Percentiles rank a stretch among this genome's conserved stretches.
These are phyloP conservation scores for Bisporella sp. DNA, from an alignment of 2,329 filamentous ascomycete genomes.

Conservation along the genomic window DNA sequence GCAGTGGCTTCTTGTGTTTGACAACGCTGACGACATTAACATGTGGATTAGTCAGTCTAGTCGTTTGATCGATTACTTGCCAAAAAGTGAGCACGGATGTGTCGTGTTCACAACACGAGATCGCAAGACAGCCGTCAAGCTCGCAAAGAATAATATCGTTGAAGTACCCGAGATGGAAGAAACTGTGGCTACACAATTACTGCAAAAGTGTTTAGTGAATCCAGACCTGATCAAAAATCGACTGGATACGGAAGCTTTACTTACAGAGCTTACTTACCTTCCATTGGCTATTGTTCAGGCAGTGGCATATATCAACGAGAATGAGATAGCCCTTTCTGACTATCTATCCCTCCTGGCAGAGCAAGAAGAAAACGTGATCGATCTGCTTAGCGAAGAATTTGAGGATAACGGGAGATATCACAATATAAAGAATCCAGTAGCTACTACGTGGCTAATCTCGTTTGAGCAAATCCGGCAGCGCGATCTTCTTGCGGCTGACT, in stretches of 20 bases:
- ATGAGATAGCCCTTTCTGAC: constrained; percentile 23
- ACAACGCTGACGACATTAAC: neutral
- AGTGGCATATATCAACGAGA: constrained; percentile 3
- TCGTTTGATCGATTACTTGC: constrained; percentile 1
- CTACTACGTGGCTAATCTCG: neutral
- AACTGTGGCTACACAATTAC: constrained; percentile 20
- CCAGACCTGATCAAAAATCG: constrained; percentile 6
- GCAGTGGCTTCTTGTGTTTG: neutral
- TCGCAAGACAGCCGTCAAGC: constrained; percentile 22
- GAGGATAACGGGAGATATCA: constrained; percentile 28
- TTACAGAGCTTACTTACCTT: constrained; percentile 22
- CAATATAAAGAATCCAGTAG: constrained; percentile 18
- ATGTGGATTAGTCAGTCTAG: neutral
- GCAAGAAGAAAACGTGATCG: constrained; percentile 15
- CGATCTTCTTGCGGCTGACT: neutral
- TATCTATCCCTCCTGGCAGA: neutral
- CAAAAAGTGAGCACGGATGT: constrained; percentile 21
- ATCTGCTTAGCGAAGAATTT: constrained; percentile 29
- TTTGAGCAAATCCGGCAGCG: neutral
- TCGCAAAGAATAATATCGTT: constrained; percentile 21
- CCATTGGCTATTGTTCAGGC: neutral
- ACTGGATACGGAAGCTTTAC: constrained; percentile 13
- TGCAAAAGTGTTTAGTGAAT: constrained; percentile 19
- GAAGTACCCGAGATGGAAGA: constrained; percentile 24
- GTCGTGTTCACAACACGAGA: constrained; percentile 34